Evolutionary conservation across 345 rosid genomes (phyloP).

Genomic region (Syzygium jambos): DNA sequence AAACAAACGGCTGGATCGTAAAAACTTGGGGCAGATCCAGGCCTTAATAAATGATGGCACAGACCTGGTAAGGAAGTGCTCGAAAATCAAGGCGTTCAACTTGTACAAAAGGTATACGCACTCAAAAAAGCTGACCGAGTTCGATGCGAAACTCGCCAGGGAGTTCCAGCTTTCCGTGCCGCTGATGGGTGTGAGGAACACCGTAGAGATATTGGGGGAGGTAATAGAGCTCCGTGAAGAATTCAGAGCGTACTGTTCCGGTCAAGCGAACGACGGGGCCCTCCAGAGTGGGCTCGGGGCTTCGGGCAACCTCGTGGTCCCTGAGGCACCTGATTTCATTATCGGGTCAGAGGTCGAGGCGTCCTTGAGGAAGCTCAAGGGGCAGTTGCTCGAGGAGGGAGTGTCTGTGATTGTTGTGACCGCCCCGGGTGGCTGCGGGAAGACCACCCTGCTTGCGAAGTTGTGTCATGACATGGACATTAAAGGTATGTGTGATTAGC

Average conservation of each 20-base stretch:
- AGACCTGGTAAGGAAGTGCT: neutral
- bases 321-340: neutral
- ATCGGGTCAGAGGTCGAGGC: neutral
- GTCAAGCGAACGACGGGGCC: neutral
- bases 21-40: neutral
- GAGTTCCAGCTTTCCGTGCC: neutral
- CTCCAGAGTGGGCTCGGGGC: neutral
- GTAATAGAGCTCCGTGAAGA: neutral
- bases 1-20: neutral
- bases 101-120: neutral
- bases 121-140: neutral
- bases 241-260: neutral
- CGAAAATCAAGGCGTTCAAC: neutral
- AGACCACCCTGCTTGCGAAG: slow-evolving; percentile 1
- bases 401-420: neutral
- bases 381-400: neutral
- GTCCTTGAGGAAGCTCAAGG: neutral
- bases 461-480: slow-evolving; percentile 3
- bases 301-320: neutral
- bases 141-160: neutral
- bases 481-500: neutral
- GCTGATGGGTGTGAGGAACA: neutral
- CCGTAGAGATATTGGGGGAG: neutral
- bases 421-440: slow-evolving; percentile 2
- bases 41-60: neutral